Base-by-base conservation (phyloP, 257 asterid genomes). In the Solanum sitiens region DNA sequence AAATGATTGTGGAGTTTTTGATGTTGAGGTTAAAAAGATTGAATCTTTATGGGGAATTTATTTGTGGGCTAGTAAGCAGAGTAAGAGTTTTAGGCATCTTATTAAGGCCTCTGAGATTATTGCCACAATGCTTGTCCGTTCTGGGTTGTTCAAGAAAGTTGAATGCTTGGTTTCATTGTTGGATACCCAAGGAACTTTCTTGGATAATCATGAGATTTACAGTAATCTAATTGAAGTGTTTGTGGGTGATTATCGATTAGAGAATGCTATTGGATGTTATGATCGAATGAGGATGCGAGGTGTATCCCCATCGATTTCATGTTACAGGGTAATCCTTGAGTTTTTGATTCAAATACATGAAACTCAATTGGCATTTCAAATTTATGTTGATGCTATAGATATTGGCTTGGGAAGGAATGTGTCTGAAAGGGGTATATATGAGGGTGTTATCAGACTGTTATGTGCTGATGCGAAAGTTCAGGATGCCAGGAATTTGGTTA, bases 31-130 rank as follows among this genome's bases (percentile, higher is more conserved):
- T 90, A 89, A 89, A 92, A 94, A 93, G 89, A 90, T 93, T 68
- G 92, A 90, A 83, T 92, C 94, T 90, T 94, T 97, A 76, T 97
- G 96, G 98, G 96, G 94, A 84, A 84, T 97, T 80, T 97, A 92
- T 90, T 88, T 84, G 83, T 92, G 93, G 97, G 96, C 95, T 32
- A 90, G 92, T 83, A 89, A 90, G 86, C 91, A 93, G 63, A 56
- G 72, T 89, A 68, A 84, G 90, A 94, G 75, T 30, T 92, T 94
- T 89, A 90, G 89, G 87, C 98, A 97, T 91, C 91, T 92, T 70
- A 92, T 94, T 33, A 88, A 25, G 68, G 91, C 98, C 40, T 93
- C 95, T 87, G 92, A 91, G 86, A 92, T 96, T 86, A 96, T 97
- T 96, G 95, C 96, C 21, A 89, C 94, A 35, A 89, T 95, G 94